Conservation (phyloP, 768 basidiomycete genomes). For the Sporobolomyces phaffii region DNA sequence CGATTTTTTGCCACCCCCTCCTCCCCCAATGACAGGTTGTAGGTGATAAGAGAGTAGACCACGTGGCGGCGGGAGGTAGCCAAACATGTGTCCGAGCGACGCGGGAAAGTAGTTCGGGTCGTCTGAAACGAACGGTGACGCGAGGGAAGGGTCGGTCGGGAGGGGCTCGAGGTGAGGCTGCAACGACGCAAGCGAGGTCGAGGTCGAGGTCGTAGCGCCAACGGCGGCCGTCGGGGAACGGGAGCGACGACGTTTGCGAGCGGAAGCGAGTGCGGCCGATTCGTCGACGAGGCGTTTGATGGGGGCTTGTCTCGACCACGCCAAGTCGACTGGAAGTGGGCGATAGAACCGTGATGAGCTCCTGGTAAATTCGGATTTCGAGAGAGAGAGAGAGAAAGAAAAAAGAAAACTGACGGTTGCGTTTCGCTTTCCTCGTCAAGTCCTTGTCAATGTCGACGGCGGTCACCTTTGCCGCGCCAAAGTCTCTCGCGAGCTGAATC, state of each 20-base stretch:
- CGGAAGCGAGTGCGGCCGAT: background rate
- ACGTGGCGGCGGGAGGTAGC: constrained; percentile 15
- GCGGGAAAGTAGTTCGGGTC: constrained; percentile 60
- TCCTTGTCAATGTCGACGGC: constrained; percentile 80
- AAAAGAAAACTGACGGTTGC: constrained; percentile 54
- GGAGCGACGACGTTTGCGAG: constrained; percentile 5
- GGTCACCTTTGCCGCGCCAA: constrained; percentile 60
- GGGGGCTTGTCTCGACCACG: constrained; percentile 27
- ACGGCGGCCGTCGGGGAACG: background rate
- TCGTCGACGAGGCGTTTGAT: constrained; percentile 13
- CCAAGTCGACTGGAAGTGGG: background rate
- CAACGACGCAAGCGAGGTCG: background rate
- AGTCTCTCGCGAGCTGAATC: constrained; percentile 68
- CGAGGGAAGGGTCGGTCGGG: background rate
- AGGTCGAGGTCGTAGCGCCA: background rate
- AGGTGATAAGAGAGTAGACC: background rate
- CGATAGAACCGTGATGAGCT: background rate
- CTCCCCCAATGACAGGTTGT: background rate
- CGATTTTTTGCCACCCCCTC: background rate
- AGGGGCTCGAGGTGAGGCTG: background rate
- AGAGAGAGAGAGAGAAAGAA: background rate
- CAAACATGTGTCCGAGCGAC: constrained; percentile 45
- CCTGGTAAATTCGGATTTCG: background rate
- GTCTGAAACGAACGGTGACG: background rate
- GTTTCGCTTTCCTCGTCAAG: constrained; percentile 70